A percentile compares a stretch with the other conserved stretches of the same genome.
phyloP scores from a whole-genome alignment of 441 rosid genomes.

The Eruca vesicaria region DNA sequence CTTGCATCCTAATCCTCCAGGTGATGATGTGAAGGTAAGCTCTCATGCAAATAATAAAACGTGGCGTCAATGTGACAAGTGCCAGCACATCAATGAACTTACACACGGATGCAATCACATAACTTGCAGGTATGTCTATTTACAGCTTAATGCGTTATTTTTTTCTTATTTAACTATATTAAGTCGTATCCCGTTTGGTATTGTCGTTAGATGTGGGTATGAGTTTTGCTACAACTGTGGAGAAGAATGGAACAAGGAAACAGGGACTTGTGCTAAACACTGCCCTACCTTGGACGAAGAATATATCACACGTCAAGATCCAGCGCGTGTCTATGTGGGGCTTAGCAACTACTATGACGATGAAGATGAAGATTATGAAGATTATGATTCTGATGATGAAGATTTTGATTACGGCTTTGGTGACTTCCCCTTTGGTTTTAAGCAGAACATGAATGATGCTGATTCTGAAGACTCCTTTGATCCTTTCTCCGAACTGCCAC shows the following conservation, averaged over 20 bases:
- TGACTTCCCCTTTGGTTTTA: not conserved
- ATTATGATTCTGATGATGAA: not conserved
- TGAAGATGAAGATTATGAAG: slow-evolving; percentile 8
- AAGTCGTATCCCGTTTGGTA: not conserved
- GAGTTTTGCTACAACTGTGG: slow-evolving; percentile 77
- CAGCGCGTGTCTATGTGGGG: not conserved
- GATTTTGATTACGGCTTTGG: slow-evolving; percentile 5
- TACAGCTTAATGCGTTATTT: not conserved
- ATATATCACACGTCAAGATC: slow-evolving; percentile 21
- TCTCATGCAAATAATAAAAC: slow-evolving; percentile 48
- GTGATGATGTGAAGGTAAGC: slow-evolving; percentile 44
- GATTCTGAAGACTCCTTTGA: slow-evolving; percentile 1
- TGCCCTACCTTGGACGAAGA: slow-evolving; percentile 70
- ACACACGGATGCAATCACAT: slow-evolving; percentile 74
- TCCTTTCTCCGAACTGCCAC: slow-evolving; percentile 32
- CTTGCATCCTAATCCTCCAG: slow-evolving; percentile 24
- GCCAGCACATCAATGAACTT: slow-evolving; percentile 70
- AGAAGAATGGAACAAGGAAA: slow-evolving; percentile 54
- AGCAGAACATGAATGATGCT: not conserved
- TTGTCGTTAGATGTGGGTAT: slow-evolving; percentile 46
- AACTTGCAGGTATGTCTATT: slow-evolving; percentile 64
- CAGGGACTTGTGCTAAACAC: slow-evolving; percentile 36
- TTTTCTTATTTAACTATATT: not conserved
- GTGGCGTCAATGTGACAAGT: slow-evolving; percentile 70
- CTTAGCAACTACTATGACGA: slow-evolving; percentile 1